phyloP scores from a whole-genome alignment of 1,284 basidiomycete species.

The Schizophyllum commune region DNA sequence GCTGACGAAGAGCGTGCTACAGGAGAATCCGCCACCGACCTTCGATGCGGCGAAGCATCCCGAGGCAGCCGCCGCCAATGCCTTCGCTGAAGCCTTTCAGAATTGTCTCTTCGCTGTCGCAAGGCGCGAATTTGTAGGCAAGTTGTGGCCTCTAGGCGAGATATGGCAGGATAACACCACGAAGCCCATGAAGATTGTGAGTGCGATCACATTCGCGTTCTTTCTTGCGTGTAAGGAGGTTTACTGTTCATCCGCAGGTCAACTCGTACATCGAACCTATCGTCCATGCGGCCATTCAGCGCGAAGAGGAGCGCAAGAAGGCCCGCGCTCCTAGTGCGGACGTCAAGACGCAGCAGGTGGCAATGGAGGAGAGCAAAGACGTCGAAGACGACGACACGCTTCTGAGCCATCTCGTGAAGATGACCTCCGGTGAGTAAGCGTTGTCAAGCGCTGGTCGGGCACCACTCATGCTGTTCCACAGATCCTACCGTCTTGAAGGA shows the following conservation, averaged over 20 bases:
- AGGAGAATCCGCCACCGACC: not conserved
- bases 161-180: constrained; percentile 24
- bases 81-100: constrained; percentile 11
- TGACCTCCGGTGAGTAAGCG: constrained; percentile 19
- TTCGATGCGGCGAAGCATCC: constrained; percentile 4
- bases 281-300: constrained; percentile 31
- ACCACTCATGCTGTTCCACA: not conserved
- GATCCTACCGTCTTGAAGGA: constrained; percentile 32
- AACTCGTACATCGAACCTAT: constrained; percentile 17
- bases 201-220: constrained; percentile 9
- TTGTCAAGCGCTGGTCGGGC: constrained; percentile 11
- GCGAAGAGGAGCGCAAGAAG: constrained; percentile 13
- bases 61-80: constrained; percentile 6
- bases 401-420: constrained; percentile 23
- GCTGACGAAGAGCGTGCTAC: not conserved
- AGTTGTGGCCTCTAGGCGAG: constrained; percentile 32
- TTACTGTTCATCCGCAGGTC: not conserved
- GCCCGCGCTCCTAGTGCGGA: constrained; percentile 4
- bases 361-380: constrained; percentile 5
- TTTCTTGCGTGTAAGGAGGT: no score
- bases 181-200: constrained; percentile 30
- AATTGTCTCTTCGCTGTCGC: constrained; percentile 14
- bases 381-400: constrained; percentile 16
- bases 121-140: constrained; percentile 24
- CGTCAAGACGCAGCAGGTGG: constrained; percentile 4